These are phyloP conservation scores for Periglandula ipomoeae DNA, from an alignment of 2,329 filamentous ascomycete genomes.

Conservation along the genomic window DNA sequence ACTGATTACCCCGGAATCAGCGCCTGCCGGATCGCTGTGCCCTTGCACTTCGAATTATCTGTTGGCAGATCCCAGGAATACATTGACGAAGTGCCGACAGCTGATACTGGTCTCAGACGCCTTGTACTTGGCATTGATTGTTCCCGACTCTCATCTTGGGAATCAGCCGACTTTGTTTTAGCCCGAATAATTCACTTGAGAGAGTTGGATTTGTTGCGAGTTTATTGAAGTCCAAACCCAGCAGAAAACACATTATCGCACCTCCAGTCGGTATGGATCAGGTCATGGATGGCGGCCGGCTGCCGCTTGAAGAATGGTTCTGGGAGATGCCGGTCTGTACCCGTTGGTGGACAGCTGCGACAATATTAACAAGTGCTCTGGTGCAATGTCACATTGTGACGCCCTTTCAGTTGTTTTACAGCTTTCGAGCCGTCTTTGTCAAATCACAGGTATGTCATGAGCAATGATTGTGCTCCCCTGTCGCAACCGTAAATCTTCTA, in stretches of 20 bases:
- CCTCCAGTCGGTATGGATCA: slow-evolving; percentile 39
- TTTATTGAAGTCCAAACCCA: too few species aligned
- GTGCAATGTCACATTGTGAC: slow-evolving; percentile 91
- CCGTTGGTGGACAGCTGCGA: slow-evolving; percentile 92
- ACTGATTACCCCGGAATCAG: too few species aligned
- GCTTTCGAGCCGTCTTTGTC: slow-evolving; percentile 80
- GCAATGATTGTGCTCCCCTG: not conserved
- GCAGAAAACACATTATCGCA: not conserved
- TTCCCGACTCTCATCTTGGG: too few species aligned
- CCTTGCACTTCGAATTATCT: too few species aligned
- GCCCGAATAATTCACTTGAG: too few species aligned
- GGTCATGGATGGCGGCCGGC: slow-evolving; percentile 49
- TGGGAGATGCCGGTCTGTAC: slow-evolving; percentile 98
- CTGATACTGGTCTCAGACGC: too few species aligned
- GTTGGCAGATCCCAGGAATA: too few species aligned
- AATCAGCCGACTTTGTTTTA: too few species aligned
- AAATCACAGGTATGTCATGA: slow-evolving; percentile 68
- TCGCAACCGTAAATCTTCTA: slow-evolving; percentile 1
- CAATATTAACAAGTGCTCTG: slow-evolving; percentile 75
- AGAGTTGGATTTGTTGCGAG: too few species aligned
- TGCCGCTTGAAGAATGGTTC: slow-evolving; percentile 95
- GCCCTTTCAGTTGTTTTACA: slow-evolving; percentile 95
- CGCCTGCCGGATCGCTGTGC: too few species aligned
- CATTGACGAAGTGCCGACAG: too few species aligned
- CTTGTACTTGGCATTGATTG: too few species aligned